These are phyloP conservation scores for Lenzites betulinus DNA, from an alignment of 768 basidiomycete species.

Conservation along the genomic window DNA sequence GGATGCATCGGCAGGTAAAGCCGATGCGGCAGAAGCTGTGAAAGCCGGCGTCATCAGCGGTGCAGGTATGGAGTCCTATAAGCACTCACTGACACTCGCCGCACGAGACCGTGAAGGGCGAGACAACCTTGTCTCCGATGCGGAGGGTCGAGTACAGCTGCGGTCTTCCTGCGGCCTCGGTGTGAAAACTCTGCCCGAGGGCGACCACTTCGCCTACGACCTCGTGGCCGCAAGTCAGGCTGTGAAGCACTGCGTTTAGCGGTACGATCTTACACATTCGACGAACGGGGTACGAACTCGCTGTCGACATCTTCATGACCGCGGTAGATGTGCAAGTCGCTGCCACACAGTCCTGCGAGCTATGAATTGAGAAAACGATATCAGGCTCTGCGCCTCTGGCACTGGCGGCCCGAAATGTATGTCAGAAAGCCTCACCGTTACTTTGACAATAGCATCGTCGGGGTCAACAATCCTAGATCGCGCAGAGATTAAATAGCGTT, in stretches of 20 bases:
- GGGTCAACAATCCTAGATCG: conserved; percentile 60
- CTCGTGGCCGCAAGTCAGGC: conserved; percentile 74
- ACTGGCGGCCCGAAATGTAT: too few species aligned
- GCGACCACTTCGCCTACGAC: conserved; percentile 72
- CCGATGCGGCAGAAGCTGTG: conserved; percentile 70
- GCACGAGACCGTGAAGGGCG: conserved; percentile 81
- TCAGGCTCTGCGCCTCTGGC: too few species aligned
- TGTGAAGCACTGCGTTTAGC: conserved; percentile 28
- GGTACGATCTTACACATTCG: not conserved
- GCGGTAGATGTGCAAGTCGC: conserved; percentile 75
- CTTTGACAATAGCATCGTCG: conserved; percentile 79
- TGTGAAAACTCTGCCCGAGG: conserved; percentile 60
- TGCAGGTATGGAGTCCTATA: not conserved
- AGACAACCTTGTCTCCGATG: conserved; percentile 76
- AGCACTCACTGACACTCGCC: conserved; percentile 80
- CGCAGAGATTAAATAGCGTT: not conserved
- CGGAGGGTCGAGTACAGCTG: conserved; percentile 62
- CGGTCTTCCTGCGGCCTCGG: conserved; percentile 50
- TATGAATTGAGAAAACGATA: conserved; percentile 26
- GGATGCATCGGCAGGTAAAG: conserved; percentile 68
- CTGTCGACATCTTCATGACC: conserved; percentile 56
- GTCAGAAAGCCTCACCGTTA: conserved; percentile 45
- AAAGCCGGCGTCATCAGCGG: not conserved
- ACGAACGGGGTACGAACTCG: conserved; percentile 43
- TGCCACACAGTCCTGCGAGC: conserved; percentile 71